Evolutionary conservation across 192 early-diverging fungal genomes (phyloP), one percentile per base, ranked within the genome.

Genomic region (Rhizoclosmatium sp.): DNA sequence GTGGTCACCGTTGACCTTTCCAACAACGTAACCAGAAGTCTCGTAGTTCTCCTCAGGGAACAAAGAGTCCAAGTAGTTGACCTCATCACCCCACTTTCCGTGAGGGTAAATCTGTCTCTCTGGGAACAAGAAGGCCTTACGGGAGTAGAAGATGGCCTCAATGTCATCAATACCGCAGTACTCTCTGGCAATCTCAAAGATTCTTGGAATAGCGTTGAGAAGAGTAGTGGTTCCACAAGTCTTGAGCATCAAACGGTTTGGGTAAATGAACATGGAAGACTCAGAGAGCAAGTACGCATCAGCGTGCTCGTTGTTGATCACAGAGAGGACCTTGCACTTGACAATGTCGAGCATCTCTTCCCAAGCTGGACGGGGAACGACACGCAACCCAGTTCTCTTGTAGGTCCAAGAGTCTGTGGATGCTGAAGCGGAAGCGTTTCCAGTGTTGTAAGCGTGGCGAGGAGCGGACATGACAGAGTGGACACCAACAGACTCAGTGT

Each of bases 171-270:
- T 80, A 5, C 89, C 87, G 67, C 88, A 93, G 68, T 85, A 84
- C 60, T 86, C 83, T 42, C 84, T 79, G 2, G 94, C 96, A 81
- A 97, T 94, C 70, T 94, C 89, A 14, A 99, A 81, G 59, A 99
- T 93, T 65, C 91, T 85, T 49, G 95, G 94, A 65, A 99, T 81
- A 46, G 97, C 94, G 76, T 93, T 88, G 81, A 99, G 83, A 41
- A 99, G 85, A 9, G 95, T 97, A 21, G 97, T 99, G 10, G 97
- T 98, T 21, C 97, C 97, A 85, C 97, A 99, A 12, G 97, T 99
- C 88, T 99, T 99, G 71, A 99, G 86, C 61, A 99, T 94, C 46
- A 99, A 75, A 76, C 95, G 94, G 88, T 98, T 93, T n/a, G 93
- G 91, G 82, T 96, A 98, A 19, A 99, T 95, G 85, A 99, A 99